Base-by-base conservation (phyloP, 2,329 filamentous ascomycete genomes). In the Cladorrhinum sp. region DNA sequence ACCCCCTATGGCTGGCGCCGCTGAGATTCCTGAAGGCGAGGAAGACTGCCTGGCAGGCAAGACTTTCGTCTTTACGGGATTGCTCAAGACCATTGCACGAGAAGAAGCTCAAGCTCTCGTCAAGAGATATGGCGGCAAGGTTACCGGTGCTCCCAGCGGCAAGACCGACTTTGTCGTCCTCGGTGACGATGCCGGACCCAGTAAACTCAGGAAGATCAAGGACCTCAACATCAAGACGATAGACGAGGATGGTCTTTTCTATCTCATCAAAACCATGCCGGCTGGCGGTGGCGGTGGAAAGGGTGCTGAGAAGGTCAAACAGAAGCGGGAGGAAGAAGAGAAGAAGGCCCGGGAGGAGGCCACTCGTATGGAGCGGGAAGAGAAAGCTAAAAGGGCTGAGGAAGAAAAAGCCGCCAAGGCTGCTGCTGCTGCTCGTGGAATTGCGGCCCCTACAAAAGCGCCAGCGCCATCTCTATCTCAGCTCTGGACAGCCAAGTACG, bases 161-260 rank as follows among this genome's bases (percentile, higher is more conserved):
- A 98, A 96, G 75, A 99, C 96, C 0, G 95, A 84, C 70, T 99
- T 92, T 71, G 92, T 99, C 50, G 91, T 99, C 16, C 82, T 99
- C 2, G 95, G 95, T 49, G 84, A 83, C 24, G 95, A 98, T 73
- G 95, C 96, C 23, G 95, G 95, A 0, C 95, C 95, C 1, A 96
- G 89, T 75, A 99, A 99, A 73, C 80, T 99, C 45, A 81, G 88
- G 66, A 97, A 93, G 67, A 98, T 99, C 67, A 81, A 84, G 59
- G 83, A 91, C 20, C 79, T 90, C 68, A 85, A 85, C 0, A 85
- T 98, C 72, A 97, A 92, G 74, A 96, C 93, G 0, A 97, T 99
- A 70, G 89, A 97, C 68, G 96, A 99, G 72, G 85, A 96, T 66
- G 96, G 95, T 0, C 78, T 99, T 2, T 96, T 96, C 67, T 88